Conservation (phyloP, 495 filamentous ascomycete species). For the Penicillium salamii region DNA sequence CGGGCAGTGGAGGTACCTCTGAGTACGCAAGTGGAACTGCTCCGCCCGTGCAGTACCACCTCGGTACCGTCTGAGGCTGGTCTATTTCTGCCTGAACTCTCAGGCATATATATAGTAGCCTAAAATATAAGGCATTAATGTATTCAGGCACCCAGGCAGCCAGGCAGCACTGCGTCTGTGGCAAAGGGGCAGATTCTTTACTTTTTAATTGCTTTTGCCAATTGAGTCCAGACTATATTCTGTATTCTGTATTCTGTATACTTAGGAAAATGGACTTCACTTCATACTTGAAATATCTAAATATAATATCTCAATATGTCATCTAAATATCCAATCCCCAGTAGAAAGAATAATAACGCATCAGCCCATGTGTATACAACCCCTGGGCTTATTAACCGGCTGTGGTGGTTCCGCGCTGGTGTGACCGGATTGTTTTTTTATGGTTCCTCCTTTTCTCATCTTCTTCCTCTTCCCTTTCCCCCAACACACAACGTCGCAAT, state of each 20-base stretch:
- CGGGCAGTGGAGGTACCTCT: constrained; percentile 10
- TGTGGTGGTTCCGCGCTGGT: constrained; percentile 40
- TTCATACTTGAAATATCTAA: too few relatives aligned
- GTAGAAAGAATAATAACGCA: too few relatives aligned
- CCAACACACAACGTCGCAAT: constrained; percentile 43
- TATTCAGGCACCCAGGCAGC: not conserved
- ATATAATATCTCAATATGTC: too few relatives aligned
- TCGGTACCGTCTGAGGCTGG: too few relatives aligned
- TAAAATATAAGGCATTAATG: too few relatives aligned
- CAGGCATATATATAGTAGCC: not conserved
- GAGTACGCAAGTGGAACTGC: constrained; percentile 8
- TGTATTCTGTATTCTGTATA: too few relatives aligned
- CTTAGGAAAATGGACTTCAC: too few relatives aligned
- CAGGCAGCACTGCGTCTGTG: not conserved
- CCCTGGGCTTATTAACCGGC: constrained; percentile 30
- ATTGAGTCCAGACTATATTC: not conserved
- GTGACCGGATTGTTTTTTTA: constrained; percentile 32
- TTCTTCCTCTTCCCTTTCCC: constrained; percentile 1
- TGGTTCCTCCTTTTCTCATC: constrained; percentile 21
- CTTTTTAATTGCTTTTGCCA: not conserved
- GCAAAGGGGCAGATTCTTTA: not conserved
- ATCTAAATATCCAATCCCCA: too few relatives aligned
- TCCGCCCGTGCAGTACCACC: not conserved
- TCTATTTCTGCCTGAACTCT: not conserved
- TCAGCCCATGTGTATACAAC: not conserved